Base-by-base conservation (phyloP, 345 rosid genomes). In the Murraya paniculata region DNA sequence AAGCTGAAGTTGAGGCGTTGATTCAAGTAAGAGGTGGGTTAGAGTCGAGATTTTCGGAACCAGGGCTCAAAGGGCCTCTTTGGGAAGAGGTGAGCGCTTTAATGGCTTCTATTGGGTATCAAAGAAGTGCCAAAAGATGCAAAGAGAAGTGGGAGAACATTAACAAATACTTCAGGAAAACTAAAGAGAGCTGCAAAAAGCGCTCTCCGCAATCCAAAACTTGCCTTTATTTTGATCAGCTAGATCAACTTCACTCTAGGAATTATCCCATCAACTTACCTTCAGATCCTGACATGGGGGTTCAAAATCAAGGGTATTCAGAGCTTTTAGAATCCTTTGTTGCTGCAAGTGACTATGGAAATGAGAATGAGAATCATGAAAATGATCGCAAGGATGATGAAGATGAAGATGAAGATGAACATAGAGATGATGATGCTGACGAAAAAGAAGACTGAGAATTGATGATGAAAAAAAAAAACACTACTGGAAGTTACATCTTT, bases 141-240 rank as follows among this genome's bases (percentile, higher is more conserved):
- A 87, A 87, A 81, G 86, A 87, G 69, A 87, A 87, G 59, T 87
- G 89, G 89, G 89, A 87, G 73, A 87, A 87, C 75, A 85, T 85
- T 30, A 87, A 85, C 82, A 87, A 85, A 72, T 87, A 87, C 60
- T 87, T 83, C 45, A 83, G 77, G 77, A 87, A 83, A 71, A 77
- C 85, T 56, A 87, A 78, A 69, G 87, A 78, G 28, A 73, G 81
- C 33, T 64, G 78, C 9, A 85, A 78, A 64, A 85, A 71, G 77
- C 77, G 84, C 19, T 68, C 80, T 58, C 71, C 8, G 59, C 80
- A 64, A 66, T 85, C 83, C 21, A 87, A 83, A 69, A 84, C 88
- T 9, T 85, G 88, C 61, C 24, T 82, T 11, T 87, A 87, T 71
- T 83, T 87, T 72, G 73, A 83, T 30, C 84, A 82, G 56, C 38